Conservation (phyloP, 805 yeast genomes). For the Zygosaccharomyces bailii region DNA sequence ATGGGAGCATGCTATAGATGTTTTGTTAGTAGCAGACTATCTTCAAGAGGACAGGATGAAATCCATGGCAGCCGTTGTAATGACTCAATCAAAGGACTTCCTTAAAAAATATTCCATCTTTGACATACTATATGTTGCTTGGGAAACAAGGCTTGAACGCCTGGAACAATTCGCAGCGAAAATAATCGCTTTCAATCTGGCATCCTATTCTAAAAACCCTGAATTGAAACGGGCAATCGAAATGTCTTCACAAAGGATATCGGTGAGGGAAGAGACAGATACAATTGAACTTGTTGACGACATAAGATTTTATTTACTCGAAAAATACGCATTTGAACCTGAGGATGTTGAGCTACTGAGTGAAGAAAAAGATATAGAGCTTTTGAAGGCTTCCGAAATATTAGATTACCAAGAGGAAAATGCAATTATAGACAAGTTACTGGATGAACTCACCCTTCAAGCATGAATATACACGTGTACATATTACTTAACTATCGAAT, state of each 20-base stretch:
- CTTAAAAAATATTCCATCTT: conserved; percentile 41
- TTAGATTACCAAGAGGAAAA: conserved; percentile 35
- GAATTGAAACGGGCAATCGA: conserved; percentile 41
- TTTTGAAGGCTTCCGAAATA: conserved; percentile 22
- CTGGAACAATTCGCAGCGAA: conserved; percentile 62
- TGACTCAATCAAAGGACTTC: conserved; percentile 34
- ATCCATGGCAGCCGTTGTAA: conserved; percentile 52
- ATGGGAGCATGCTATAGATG: conserved; percentile 48
- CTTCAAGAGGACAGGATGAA: conserved; percentile 60
- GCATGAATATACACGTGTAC: conserved; percentile 30
- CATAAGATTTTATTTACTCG: conserved; percentile 56
- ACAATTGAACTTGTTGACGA: conserved; percentile 79
- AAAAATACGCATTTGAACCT: conserved; percentile 31
- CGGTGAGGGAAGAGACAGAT: conserved; percentile 65
- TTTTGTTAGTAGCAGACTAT: conserved; percentile 54
- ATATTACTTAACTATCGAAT: background rate
- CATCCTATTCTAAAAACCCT: conserved; percentile 35
- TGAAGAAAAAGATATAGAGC: conserved; percentile 20
- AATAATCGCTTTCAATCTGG: conserved; percentile 50
- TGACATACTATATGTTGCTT: conserved; percentile 59
- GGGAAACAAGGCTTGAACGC: conserved; percentile 64
- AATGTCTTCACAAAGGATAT: conserved; percentile 54
- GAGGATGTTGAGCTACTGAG: conserved; percentile 29
- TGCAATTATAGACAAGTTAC: conserved; percentile 39
- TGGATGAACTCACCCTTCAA: conserved; percentile 41